Base-by-base conservation (phyloP, 2,329 filamentous ascomycete genomes). In the Colletotrichum trifolii region DNA sequence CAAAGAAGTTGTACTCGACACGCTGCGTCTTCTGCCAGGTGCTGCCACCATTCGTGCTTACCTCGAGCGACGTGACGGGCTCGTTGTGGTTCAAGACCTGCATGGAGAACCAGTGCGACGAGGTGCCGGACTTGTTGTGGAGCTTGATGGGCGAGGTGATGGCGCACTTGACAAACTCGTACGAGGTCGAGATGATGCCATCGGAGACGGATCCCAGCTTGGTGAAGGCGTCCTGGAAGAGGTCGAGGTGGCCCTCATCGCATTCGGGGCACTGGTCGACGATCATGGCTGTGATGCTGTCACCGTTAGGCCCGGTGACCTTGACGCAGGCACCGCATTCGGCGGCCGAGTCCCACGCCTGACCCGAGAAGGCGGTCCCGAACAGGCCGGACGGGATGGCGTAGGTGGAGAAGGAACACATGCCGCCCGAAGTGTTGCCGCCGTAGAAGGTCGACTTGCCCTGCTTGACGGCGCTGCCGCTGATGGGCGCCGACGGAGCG, bases 51-150 rank as follows among this genome's bases (percentile, higher is more conserved):
- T 91, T 84, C 15, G 81, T 86, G 64, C 84, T 87, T 63, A 90
- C 87, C 69, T 90, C 87, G 33, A 91, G 79, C 67, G 77, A 81
- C 57, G 78, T 70, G 45, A 90, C 81, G 13, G 82, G 80, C 65
- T 85, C 79, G 73, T 88, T 89, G 70, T 85, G 77, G 75, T 90
- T 90, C 70, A 89, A 80, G 47, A 90, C 87, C 74, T 91, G 89
- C 81, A 78, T 76, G 47, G 73, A 73, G 70, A 74, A 77, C 79
- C 77, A 83, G 71, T 77, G 74, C n/a, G 69, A 54, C 6, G 78
- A 81, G 5, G 79, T 78, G 9, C 81, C 81, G 13, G 73, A 74
- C 74, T 83, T 83, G 74, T 79, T 82, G 70, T 78, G 77, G 8
- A 82, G 74, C n/a, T 74, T 66, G 5, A 83, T 72, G 4, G 81